Evolutionary conservation across 2,329 filamentous ascomycete species (phyloP).

Genomic region (Didymella pinodella): DNA sequence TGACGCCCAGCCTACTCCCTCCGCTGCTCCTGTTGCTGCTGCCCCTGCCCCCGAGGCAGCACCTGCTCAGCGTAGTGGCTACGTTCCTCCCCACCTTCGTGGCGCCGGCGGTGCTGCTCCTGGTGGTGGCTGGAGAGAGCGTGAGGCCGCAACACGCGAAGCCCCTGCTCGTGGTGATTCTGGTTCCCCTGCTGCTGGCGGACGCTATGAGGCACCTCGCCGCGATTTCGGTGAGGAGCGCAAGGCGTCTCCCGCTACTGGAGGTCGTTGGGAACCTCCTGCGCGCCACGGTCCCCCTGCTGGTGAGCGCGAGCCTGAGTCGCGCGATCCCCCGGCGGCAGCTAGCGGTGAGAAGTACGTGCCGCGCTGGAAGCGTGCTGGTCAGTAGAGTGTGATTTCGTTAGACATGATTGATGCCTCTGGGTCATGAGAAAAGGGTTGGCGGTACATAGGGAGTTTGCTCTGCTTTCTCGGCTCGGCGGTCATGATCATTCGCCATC

Average conservation of each 20-base stretch:
- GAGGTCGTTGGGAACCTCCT: conserved; percentile 43
- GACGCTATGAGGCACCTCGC: conserved; percentile 41
- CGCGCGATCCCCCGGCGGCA: conserved; percentile 34
- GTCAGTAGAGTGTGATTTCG: conserved; percentile 18
- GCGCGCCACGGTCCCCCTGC: conserved; percentile 33
- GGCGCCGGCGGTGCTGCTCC: conserved; percentile 40
- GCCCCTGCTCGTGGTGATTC: conserved; percentile 36
- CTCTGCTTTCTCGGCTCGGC: conserved; percentile 21
- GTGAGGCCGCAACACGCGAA: conserved; percentile 41
- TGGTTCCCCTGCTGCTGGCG: conserved; percentile 40
- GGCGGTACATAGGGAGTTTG: conserved; percentile 21
- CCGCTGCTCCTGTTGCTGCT: conserved; percentile 44
- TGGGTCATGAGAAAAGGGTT: conserved; percentile 22
- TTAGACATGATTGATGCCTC: conserved; percentile 25
- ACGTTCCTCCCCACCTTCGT: conserved; percentile 58
- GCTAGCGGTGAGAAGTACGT: conserved; percentile 52
- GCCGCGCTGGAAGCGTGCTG: conserved; percentile 48
- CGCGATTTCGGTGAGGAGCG: conserved; percentile 42
- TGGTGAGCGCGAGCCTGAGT: conserved; percentile 38
- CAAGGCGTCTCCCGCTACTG: conserved; percentile 44
- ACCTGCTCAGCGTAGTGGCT: conserved; percentile 53
- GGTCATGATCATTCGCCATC: conserved; percentile 15
- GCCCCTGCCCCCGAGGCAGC: conserved; percentile 43
- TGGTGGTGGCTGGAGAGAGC: conserved; percentile 49
- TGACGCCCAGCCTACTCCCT: conserved; percentile 42